Evolutionary conservation across 2,329 filamentous ascomycete genomes (phyloP).

Genomic region (Didymella lethalis): DNA sequence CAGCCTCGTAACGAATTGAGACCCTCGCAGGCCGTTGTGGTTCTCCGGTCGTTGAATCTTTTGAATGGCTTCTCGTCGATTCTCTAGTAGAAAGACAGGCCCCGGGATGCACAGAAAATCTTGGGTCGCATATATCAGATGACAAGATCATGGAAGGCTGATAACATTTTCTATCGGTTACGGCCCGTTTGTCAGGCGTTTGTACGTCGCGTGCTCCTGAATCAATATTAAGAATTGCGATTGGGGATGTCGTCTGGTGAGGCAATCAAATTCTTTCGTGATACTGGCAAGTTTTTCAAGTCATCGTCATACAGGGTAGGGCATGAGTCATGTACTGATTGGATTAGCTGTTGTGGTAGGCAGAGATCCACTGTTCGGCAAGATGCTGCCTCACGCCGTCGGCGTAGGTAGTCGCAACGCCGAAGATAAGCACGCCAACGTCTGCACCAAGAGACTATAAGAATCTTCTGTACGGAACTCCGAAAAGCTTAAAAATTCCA

Average conservation of each 20-base stretch:
- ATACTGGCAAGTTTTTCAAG: not conserved
- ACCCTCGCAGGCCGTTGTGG: too few relatives aligned
- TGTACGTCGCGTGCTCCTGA: not conserved
- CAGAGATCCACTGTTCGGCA: constrained; percentile 19
- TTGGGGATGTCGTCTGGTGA: not conserved
- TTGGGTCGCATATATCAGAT: not conserved
- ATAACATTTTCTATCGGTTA: not conserved
- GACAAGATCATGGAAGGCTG: not conserved
- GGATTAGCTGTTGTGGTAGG: not conserved
- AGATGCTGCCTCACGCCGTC: constrained; percentile 10
- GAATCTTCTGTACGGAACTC: not conserved
- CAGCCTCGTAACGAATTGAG: too few relatives aligned
- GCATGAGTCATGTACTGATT: not conserved
- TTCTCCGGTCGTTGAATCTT: too few relatives aligned
- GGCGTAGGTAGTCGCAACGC: constrained; percentile 4
- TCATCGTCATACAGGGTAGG: not conserved
- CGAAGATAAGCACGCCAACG: constrained; percentile 4
- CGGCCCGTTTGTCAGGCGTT: not conserved
- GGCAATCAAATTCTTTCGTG: not conserved
- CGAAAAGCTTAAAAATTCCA: not conserved
- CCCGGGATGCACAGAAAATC: too few relatives aligned
- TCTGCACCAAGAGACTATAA: not conserved
- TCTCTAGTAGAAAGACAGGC: too few relatives aligned
- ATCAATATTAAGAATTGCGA: not conserved
- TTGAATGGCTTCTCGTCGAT: too few relatives aligned